Evolutionary conservation across 2,329 filamentous ascomycete genomes (phyloP).

Genomic region (Talaromyces sp.): DNA sequence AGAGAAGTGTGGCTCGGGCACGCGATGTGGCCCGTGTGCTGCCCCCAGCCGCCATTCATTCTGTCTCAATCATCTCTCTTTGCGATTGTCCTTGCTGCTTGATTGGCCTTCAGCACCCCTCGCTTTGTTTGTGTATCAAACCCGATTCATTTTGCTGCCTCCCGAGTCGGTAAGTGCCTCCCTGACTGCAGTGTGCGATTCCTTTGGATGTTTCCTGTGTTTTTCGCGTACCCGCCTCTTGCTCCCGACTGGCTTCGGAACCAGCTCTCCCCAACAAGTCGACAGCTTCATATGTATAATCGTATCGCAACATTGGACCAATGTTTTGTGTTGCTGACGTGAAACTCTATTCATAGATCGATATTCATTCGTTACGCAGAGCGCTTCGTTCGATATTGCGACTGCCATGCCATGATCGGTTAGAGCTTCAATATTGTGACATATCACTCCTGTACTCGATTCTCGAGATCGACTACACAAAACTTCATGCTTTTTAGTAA

Average conservation of each 20-base stretch:
- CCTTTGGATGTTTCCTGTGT: neutral
- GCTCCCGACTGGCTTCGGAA: constrained; percentile 1
- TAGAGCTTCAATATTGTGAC: neutral
- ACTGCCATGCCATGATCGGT: neutral
- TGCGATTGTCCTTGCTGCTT: neutral
- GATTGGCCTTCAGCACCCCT: neutral
- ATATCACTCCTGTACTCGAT: neutral
- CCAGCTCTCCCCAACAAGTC: neutral
- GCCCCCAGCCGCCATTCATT: constrained; percentile 6
- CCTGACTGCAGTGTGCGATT: neutral
- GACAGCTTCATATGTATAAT: neutral
- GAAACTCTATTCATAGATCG: neutral
- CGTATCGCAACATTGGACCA: neutral
- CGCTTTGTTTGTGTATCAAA: neutral
- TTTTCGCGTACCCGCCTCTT: constrained; percentile 8
- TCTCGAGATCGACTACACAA: neutral
- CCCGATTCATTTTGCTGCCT: neutral
- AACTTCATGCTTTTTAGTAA: neutral
- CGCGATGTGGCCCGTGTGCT: constrained; percentile 7
- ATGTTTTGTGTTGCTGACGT: neutral
- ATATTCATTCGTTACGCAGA: neutral
- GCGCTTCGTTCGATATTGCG: neutral
- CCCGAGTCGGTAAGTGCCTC: neutral
- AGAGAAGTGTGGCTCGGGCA: constrained; percentile 3
- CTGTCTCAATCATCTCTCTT: neutral